Evolutionary conservation across 192 early-diverging fungal species (phyloP), one percentile per base, ranked within the genome.

Genomic region (Coemansia sp.): DNA sequence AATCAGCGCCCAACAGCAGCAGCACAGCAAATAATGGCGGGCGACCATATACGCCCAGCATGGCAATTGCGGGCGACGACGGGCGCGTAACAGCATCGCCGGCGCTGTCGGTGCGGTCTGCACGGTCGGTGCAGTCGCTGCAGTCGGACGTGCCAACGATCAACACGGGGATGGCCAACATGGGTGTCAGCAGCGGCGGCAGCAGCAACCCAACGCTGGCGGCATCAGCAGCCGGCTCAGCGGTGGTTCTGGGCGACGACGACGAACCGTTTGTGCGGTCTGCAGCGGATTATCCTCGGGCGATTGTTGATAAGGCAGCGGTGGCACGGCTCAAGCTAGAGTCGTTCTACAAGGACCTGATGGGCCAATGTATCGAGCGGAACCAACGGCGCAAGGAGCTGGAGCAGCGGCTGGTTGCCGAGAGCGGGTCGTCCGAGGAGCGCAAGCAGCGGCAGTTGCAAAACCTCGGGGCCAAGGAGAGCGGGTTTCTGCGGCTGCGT

Each of bases 251-350:
- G 4, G 50, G 17, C 19, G 55, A 68, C 25, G 80, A 83, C 53
- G 72, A 80, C 46, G 76, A 78, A 43, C 61, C 61, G 45, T 83
- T 81, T 56, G 72, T 81, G 41, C 83, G 87, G 33, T 83, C 86
- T n/a, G 85, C 88, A 0, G 88, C 85, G 29, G 85, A 84, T 5
- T 83, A 90, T 33, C 77, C 95, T 19, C 82, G 87, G 38, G 76
- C 83, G 32, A 88, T 90, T 0, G 50, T 96, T 8, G 97, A 99
- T 33, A 80, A 89, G 60, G 87, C 94, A 5, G 83, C 90, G 0
- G 85, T 88, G 7, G 94, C 93, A 30, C 97, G 94, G 71, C 83
- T 89, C 35, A 89, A 88, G 46, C 78, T 99, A 22, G 89, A 97
- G 57, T 82, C 92, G 75, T 93, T 92, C 46, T 99, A 97, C 80